Percentiles rank a stretch among this genome's conserved stretches.
Evolutionary conservation across 768 basidiomycete genomes (phyloP).

Genomic region (Xerocomellus dryophilus): DNA sequence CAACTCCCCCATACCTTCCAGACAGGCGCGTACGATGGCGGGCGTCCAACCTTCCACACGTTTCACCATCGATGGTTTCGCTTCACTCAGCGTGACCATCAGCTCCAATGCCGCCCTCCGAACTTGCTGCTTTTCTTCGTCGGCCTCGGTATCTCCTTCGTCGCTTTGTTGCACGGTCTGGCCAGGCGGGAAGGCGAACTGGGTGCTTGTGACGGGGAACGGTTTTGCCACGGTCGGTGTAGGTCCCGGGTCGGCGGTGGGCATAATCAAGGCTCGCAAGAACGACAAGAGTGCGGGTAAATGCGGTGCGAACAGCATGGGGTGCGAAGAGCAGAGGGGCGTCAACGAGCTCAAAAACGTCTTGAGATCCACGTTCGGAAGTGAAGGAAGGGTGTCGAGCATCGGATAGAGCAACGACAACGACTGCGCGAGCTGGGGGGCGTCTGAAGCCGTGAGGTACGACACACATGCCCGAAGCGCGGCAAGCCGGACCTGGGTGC

Average conservation of each 20-base stretch:
- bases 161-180: slow-evolving; percentile 28
- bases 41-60: slow-evolving; percentile 68
- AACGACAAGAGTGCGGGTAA: slow-evolving; percentile 65
- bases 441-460: slow-evolving; percentile 63
- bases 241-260: slow-evolving; percentile 51
- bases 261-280: slow-evolving; percentile 68
- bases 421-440: slow-evolving; percentile 58
- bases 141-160: slow-evolving; percentile 36
- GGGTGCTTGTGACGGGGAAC: slow-evolving; percentile 33
- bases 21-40: slow-evolving; percentile 67
- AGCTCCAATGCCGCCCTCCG: slow-evolving; percentile 77
- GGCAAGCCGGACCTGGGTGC: slow-evolving; percentile 62
- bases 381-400: slow-evolving; percentile 67
- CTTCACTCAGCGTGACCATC: slow-evolving; percentile 78
- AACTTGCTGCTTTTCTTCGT: slow-evolving; percentile 67
- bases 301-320: slow-evolving; percentile 72
- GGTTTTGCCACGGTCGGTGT: slow-evolving; percentile 52
- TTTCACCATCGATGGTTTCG: slow-evolving; percentile 65
- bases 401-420: slow-evolving; percentile 63
- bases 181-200: slow-evolving; percentile 42
- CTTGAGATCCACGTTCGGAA: slow-evolving; percentile 54
- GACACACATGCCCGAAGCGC: slow-evolving; percentile 67
- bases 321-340: slow-evolving; percentile 64
- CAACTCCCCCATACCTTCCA: slow-evolving; percentile 81
- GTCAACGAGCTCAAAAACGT: slow-evolving; percentile 67